These are phyloP conservation scores for Escovopsis sp. DNA, from an alignment of 2,329 filamentous ascomycete species.

Conservation along the genomic window DNA sequence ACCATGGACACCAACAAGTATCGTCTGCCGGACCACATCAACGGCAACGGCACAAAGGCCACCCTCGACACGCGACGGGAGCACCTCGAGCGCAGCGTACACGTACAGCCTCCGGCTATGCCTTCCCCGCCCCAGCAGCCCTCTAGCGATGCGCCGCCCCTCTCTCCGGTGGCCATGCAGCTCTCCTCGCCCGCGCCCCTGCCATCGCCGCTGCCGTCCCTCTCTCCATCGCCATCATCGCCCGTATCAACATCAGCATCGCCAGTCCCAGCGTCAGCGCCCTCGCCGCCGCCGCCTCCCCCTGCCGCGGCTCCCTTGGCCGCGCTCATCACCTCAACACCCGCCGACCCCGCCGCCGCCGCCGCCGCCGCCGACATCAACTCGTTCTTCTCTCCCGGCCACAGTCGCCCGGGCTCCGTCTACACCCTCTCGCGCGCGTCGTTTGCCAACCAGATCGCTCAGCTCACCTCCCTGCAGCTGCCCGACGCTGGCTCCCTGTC, in stretches of 20 bases:
- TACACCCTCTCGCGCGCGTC: conserved; percentile 87
- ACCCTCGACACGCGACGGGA: conserved; percentile 42
- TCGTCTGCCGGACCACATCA: conserved; percentile 54
- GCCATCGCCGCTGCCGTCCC: too few relatives aligned
- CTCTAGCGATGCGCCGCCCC: too few relatives aligned
- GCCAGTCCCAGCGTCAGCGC: too few relatives aligned
- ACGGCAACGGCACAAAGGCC: conserved; percentile 52
- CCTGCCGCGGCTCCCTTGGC: conserved; percentile 27
- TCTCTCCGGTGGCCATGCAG: too few relatives aligned
- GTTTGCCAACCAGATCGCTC: conserved; percentile 83
- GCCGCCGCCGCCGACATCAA: conserved; percentile 26
- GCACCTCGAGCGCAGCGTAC: conserved; percentile 35
- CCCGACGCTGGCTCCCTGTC: conserved; percentile 76
- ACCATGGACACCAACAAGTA: conserved; percentile 64
- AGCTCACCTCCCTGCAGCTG: conserved; percentile 78
- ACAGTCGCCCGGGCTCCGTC: conserved; percentile 67
- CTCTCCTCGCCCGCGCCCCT: too few relatives aligned
- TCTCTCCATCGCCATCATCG: too few relatives aligned
- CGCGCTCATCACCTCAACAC: conserved; percentile 6
- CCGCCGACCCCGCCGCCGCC: conserved; percentile 15
- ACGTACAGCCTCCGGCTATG: conserved; percentile 21
- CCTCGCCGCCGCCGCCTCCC: conserved; percentile 16
- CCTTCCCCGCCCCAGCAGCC: conserved; percentile 5
- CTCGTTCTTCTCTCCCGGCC: conserved; percentile 52
- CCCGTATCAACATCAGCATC: too few relatives aligned